Conservation (phyloP, 2,329 filamentous ascomycete species). For the Apiospora phragmitis region DNA sequence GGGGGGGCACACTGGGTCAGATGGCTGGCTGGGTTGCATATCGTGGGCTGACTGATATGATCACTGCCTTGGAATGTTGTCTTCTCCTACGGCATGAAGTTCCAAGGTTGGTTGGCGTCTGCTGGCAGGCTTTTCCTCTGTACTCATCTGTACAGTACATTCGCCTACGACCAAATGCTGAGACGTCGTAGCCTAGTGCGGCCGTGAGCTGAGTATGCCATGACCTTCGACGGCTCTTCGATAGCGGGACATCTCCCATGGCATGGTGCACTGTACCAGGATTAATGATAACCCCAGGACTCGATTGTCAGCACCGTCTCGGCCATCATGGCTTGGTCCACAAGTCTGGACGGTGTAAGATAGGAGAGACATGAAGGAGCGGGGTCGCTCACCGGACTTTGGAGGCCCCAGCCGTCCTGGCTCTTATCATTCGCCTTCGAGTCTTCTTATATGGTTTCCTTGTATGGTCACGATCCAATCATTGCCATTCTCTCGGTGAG, state of each 20-base stretch:
- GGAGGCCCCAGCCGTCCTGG: background rate
- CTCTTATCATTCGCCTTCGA: background rate
- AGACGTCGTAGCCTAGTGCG: background rate
- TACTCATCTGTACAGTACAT: background rate
- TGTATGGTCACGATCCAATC: conserved; percentile 6
- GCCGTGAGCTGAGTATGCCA: background rate
- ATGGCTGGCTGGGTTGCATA: background rate
- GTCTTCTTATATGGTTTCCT: background rate
- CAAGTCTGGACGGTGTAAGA: background rate
- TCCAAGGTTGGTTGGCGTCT: background rate
- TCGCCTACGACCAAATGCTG: background rate
- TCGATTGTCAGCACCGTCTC: background rate
- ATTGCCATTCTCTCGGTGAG: background rate
- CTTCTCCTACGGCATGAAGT: background rate
- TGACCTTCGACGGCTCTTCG: background rate
- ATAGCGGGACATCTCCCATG: background rate
- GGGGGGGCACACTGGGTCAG: background rate
- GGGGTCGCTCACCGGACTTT: conserved; percentile 2
- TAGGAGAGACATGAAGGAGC: background rate
- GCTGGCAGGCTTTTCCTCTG: background rate
- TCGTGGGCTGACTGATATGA: background rate
- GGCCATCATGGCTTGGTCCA: background rate
- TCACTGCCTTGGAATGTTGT: background rate
- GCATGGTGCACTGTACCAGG: background rate
- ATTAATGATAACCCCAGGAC: background rate